Base-by-base conservation (phyloP, 129 eudicot genomes). In the Cynara cardunculus region DNA sequence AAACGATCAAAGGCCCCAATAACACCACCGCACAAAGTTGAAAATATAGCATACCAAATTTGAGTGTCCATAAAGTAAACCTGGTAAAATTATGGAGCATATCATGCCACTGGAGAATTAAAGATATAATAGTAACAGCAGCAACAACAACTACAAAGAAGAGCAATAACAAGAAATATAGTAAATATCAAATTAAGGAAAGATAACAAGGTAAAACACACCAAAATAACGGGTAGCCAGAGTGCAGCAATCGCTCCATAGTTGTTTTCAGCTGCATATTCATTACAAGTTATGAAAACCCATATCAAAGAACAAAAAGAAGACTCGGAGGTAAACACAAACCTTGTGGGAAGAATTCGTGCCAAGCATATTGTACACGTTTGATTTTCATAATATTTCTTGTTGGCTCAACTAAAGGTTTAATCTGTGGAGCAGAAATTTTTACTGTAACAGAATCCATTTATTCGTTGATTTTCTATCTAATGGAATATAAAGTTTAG, bases 1-100 rank as follows among this genome's bases (percentile, higher is more conserved):
- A 96, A 84, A 66, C 97, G 99, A 87, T 93, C 98, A 84, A 89
- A 91, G 62, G 99, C 98, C 73, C 99, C 99, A 78, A 93, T 87
- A 78, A 86, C 86, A 78, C 99, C 99, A 78, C 99, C 99, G 75
- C 88, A 89, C 75, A 96, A 62, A 72, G 99, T 96, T 71, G 98
- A 92, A 81, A 87, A 92, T 67, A 96, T 81, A 62, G 99, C 82
- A 86, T 96, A 96, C 99, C 99, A 96, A 46, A 96, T 91, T 86
- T 96, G 99, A 53, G 87, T 81, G 78, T 96, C 99, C 99, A 96
- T 89, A 87, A 92, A 96, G 67, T 96, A 96, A 69, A 93, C 95
- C 99, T 96, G 93, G 76, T 66, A 81, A 64, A 69, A 14, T 56
- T 74, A 75, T 72, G 44, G 78, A 66, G 61, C 74, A 69, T 61